Evolutionary conservation across 805 yeast species (phyloP), one percentile per base, ranked within the genome.

Genomic region (Tetrapisispora namnaoensis): DNA sequence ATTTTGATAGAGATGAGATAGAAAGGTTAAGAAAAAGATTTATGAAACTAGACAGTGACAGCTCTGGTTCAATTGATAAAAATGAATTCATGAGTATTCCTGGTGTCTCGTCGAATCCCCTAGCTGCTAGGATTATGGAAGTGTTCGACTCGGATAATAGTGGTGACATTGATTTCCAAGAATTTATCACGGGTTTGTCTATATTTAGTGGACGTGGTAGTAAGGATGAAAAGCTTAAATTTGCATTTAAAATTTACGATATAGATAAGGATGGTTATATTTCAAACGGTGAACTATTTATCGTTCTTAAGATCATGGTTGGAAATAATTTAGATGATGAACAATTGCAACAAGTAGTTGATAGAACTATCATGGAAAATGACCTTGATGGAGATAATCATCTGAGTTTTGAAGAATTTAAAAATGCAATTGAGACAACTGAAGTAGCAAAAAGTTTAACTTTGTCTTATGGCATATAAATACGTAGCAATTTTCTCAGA

Each of bases 281-380:
- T 36, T 90, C 97, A 2, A 91, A 91, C 62, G 99, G 99, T 22
- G 99, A 93, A 68, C 67, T 93, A 49, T 93, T 83, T 60, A 74
- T 91, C 38, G 98, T 93, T 38, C 72, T 93, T 70, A 86, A 93
- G 67, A 86, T 87, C 79, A 93, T 93, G 99, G 99, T 95, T 27
- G 99, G 98, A 1, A 83, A 80, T 56, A 89, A 93, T 60, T 69
- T 95, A 49, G 83, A 80, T 53, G 95, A 86, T 51, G 80, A 79
- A 27, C 96, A 93, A 60, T 74, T 93, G 49, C 99, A 93, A 65
- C 98, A 95, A 67, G 79, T 93, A 47, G 97, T 91, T n/a, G 98
- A 93, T 65, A 82, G 95, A 66, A 89, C 99, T 0, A 89, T 95
- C 55, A 79, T 88, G 80, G 97, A 91, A 64, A 90, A 88, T 46